Base-by-base conservation (phyloP, 176 grass and related monocot species). In the Poa pratensis region DNA sequence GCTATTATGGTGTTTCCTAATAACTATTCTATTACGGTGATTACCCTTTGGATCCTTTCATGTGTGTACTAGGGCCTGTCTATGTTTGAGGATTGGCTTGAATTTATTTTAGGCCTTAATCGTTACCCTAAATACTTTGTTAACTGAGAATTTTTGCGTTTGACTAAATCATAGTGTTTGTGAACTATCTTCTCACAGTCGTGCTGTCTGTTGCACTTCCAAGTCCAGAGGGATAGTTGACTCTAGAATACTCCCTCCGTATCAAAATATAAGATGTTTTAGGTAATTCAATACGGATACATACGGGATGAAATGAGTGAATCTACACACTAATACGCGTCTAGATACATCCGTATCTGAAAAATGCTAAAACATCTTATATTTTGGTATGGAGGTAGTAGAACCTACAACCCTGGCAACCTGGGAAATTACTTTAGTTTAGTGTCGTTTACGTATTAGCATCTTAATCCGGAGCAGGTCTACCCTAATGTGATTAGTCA, bases 391-490 rank as follows among this genome's bases (percentile, higher is more conserved):
- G 30, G 30, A 30, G 30, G 30, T 30, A 30, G 30, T 30, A 52
- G 34, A n/a, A 66, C 37, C 20, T 74, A 53, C 37, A 57, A n/a
- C 72, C 59, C n/a, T 39, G 23, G n/a, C 37, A 35, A 61, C 68
- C 51, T 61, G 26, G 52, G 52, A 80, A 37, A 23, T 64, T 52
- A 58, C 3, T 34, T 32, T 39, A 12, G 42, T 72, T 83, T 78
- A 59, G 23, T 43, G 16, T 46, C 24, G 18, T 71, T 80, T 79
- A 23, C 7, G 5, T 79, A 28, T 54, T 39, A 61, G n/a, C 2
- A 79, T 50, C 15, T 18, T 62, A 73, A 9, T 53, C 19, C 34
- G 63, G 32, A 88, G 12, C 73, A 79, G 26, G 30, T 71, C 6
- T 61, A 27, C 24, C 39, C 13, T 49, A 19, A 39, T 40, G 59